phyloP scores from a whole-genome alignment of 805 yeast species.

The Candida mattraensis region DNA sequence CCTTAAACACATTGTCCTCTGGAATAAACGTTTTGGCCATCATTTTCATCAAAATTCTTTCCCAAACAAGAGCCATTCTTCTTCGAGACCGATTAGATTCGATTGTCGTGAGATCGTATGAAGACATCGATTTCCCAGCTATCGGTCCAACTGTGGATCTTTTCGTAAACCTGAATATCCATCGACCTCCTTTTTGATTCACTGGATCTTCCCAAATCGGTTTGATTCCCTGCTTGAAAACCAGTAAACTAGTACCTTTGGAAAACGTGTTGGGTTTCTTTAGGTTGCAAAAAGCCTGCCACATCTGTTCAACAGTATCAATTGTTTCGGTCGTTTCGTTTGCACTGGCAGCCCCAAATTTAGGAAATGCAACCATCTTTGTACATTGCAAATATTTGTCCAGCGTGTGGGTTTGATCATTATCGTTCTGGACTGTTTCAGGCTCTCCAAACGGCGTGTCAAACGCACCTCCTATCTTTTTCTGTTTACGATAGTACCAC shows the following conservation, averaged over 20 bases:
- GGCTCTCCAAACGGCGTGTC: too few species aligned
- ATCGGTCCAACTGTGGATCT: too few species aligned
- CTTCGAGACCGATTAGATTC: slow-evolving; percentile 10
- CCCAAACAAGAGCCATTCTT: slow-evolving; percentile 49
- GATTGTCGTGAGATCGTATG: neutral
- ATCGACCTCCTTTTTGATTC: slow-evolving; percentile 60
- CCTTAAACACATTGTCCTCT: slow-evolving; percentile 38
- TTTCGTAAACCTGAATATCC: slow-evolving; percentile 52
- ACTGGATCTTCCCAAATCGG: slow-evolving; percentile 72
- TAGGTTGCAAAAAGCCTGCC: slow-evolving; percentile 43
- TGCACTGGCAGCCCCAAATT: slow-evolving; percentile 21
- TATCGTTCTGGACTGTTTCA: slow-evolving; percentile 1
- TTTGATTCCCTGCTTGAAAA: slow-evolving; percentile 58
- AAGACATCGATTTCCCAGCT: too few species aligned
- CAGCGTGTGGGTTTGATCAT: slow-evolving; percentile 28
- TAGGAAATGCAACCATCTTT: slow-evolving; percentile 41
- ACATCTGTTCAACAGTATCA: slow-evolving; percentile 53
- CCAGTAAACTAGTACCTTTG: slow-evolving; percentile 51
- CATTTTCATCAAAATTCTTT: slow-evolving; percentile 50
- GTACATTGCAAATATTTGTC: slow-evolving; percentile 49
- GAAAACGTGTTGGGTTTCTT: slow-evolving; percentile 40
- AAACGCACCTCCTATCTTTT: slow-evolving; percentile 3
- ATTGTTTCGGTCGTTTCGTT: slow-evolving; percentile 28
- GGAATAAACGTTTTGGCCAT: slow-evolving; percentile 52
- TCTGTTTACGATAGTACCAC: slow-evolving; percentile 21